Conservation (phyloP, 176 grass and related monocot genomes). For the Coix lacrymajobi region DNA sequence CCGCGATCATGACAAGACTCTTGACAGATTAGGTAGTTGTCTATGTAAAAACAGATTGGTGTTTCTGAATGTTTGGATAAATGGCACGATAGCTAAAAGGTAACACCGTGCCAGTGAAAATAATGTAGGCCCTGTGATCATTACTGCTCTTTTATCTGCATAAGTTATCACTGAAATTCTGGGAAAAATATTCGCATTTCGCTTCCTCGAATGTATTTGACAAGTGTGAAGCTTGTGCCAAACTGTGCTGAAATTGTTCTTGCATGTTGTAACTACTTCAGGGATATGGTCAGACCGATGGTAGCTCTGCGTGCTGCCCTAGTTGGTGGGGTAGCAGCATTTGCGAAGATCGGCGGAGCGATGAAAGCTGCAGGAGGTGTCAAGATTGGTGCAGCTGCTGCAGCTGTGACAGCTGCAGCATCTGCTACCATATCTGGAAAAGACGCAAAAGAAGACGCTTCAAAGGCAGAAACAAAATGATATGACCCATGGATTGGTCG, state of each 20-base stretch:
- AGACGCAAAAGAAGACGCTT: conserved; percentile 23
- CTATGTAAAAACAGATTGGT: background rate
- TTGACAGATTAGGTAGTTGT: background rate
- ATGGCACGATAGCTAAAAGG: background rate
- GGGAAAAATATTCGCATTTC: background rate
- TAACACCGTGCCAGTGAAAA: background rate
- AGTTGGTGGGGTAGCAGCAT: conserved; percentile 75
- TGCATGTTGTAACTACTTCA: conserved; percentile 7
- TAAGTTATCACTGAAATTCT: background rate
- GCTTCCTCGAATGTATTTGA: background rate
- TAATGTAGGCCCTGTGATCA: background rate
- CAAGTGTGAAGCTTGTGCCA: background rate
- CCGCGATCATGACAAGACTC: background rate
- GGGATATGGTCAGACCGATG: conserved; percentile 53
- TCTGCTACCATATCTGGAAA: conserved; percentile 60
- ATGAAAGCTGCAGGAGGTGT: conserved; percentile 83
- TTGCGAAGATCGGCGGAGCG: conserved; percentile 64
- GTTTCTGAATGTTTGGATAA: background rate
- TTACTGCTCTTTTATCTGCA: background rate
- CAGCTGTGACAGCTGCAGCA: conserved; percentile 67
- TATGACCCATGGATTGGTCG: background rate
- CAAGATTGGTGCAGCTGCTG: conserved; percentile 71
- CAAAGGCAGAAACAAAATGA: conserved; percentile 55
- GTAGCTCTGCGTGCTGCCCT: conserved; percentile 85
- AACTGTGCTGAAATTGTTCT: conserved; percentile 7